Conservation (phyloP, 2,329 filamentous ascomycete genomes). For the Fusarium coffeatum region DNA sequence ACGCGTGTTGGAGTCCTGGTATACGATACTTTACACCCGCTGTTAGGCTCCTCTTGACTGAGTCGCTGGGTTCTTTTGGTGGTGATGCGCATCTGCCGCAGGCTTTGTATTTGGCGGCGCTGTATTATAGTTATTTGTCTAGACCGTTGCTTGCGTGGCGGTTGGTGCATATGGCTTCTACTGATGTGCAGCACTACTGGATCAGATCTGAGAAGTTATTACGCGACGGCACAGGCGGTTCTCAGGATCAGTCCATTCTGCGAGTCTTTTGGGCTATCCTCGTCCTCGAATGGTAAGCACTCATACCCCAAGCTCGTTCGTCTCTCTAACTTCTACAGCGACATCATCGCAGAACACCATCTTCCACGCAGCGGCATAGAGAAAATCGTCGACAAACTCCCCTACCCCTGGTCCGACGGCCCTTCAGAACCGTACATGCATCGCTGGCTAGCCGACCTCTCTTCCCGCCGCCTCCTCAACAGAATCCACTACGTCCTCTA, state of each 20-base stretch:
- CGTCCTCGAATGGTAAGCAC: conserved; percentile 27
- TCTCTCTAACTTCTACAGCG: background rate
- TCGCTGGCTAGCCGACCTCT: conserved; percentile 37
- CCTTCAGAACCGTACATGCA: conserved; percentile 36
- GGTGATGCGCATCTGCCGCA: conserved; percentile 34
- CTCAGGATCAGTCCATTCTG: conserved; percentile 33
- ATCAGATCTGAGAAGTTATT: conserved; percentile 34
- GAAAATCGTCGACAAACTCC: conserved; percentile 38
- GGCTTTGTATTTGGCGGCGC: conserved; percentile 30
- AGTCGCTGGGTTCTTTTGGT: conserved; percentile 34
- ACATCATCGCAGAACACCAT: conserved; percentile 39
- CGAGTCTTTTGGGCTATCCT: conserved; percentile 40
- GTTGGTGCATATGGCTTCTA: conserved; percentile 38
- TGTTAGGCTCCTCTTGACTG: conserved; percentile 18
- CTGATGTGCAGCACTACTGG: conserved; percentile 40
- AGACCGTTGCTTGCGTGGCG: conserved; percentile 37
- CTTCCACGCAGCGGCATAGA: conserved; percentile 38
- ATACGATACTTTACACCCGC: conserved; percentile 31
- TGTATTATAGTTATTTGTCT: conserved; percentile 41
- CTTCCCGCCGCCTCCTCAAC: conserved; percentile 33
- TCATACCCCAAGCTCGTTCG: fast-evolving
- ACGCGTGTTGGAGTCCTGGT: conserved; percentile 25
- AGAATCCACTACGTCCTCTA: conserved; percentile 39
- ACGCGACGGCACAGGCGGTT: conserved; percentile 15
- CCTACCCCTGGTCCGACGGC: conserved; percentile 30